Conservation (phyloP, 140 eudicot species). For the Ambrosia hybrid region DNA sequence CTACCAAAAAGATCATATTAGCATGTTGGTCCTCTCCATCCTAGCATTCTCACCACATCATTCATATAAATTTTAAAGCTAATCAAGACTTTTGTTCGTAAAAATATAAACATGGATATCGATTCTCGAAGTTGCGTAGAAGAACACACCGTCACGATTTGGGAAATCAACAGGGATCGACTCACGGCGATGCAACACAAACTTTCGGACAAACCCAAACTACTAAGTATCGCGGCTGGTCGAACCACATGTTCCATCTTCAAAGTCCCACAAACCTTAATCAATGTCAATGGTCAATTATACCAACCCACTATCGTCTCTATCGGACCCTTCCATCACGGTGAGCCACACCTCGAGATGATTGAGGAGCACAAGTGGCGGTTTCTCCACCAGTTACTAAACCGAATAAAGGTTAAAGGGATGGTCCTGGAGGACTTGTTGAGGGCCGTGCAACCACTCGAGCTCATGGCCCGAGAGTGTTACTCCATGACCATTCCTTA, state of each 20-base stretch:
- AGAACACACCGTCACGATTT: slow-evolving; percentile 33
- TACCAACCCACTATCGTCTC: slow-evolving; percentile 67
- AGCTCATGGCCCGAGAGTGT: slow-evolving; percentile 30
- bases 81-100: background rate
- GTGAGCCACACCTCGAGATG: slow-evolving; percentile 42
- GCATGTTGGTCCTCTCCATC: slow-evolving; percentile 10
- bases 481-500: slow-evolving; percentile 35
- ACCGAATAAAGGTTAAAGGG: slow-evolving; percentile 34
- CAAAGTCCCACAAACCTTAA: slow-evolving; percentile 57
- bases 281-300: slow-evolving; percentile 52
- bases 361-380: slow-evolving; percentile 64
- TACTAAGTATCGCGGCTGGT: slow-evolving; percentile 61
- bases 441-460: slow-evolving; percentile 41
- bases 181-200: slow-evolving; percentile 52
- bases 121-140: background rate
- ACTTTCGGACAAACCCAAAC: slow-evolving; percentile 44
- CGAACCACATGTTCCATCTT: slow-evolving; percentile 55
- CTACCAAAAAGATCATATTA: slow-evolving; percentile 4
- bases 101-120: slow-evolving; percentile 12
- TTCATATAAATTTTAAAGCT: background rate
- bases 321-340: slow-evolving; percentile 58
- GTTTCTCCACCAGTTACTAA: slow-evolving; percentile 27
- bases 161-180: slow-evolving; percentile 53
- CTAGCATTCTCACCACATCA: background rate
- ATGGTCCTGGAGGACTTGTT: slow-evolving; percentile 33